These are phyloP conservation scores for Sporothrix globosa DNA, from an alignment of 2,329 filamentous ascomycete genomes.

Conservation along the genomic window DNA sequence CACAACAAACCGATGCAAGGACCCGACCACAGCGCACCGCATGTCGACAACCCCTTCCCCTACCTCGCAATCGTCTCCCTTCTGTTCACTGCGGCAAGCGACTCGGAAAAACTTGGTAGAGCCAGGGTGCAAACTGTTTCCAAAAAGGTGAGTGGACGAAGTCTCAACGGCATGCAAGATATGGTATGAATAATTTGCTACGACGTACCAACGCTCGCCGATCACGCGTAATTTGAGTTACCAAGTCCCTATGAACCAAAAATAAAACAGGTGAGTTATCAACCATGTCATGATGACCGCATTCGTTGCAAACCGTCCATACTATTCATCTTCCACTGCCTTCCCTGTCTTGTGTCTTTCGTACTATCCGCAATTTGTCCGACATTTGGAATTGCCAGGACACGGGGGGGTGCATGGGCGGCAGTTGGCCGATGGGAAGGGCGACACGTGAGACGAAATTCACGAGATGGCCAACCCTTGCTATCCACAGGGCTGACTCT, in stretches of 20 bases:
- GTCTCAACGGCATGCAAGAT: too few relatives aligned
- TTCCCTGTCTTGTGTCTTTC: too few relatives aligned
- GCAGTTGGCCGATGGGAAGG: too few relatives aligned
- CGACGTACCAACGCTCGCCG: neutral
- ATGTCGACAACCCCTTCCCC: neutral
- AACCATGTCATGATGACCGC: too few relatives aligned
- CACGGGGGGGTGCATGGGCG: neutral
- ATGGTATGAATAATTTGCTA: neutral
- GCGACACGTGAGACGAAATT: too few relatives aligned
- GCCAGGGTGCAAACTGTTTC: conserved; percentile 10
- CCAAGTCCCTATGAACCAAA: neutral
- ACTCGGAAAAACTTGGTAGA: conserved; percentile 8
- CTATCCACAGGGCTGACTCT: conserved; percentile 12
- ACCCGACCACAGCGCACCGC: neutral
- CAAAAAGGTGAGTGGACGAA: neutral
- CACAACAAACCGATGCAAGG: conserved; percentile 27
- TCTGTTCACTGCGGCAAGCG: neutral
- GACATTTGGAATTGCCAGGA: neutral
- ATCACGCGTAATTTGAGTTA: neutral
- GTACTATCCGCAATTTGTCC: too few relatives aligned
- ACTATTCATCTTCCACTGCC: too few relatives aligned
- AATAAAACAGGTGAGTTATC: neutral
- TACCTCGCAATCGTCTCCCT: neutral
- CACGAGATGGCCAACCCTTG: neutral
- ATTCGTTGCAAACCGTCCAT: too few relatives aligned